phyloP scores from a whole-genome alignment of 495 filamentous ascomycete species.

The Talaromyces stipitatus region DNA sequence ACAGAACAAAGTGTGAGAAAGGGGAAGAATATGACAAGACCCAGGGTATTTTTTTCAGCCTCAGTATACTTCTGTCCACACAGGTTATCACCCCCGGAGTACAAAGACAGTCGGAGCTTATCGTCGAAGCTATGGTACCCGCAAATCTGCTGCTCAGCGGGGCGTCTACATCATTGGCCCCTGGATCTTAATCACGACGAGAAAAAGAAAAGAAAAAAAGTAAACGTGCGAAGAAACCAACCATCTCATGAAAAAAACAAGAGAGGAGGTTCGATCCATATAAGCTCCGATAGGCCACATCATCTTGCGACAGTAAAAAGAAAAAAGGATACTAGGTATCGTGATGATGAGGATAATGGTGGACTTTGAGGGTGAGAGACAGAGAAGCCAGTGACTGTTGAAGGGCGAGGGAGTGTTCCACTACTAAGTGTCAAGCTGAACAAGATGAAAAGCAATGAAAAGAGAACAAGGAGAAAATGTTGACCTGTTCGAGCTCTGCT shows the following conservation, averaged over 20 bases:
- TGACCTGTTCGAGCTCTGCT: conserved; percentile 1
- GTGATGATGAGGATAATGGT: background rate
- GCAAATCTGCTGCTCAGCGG: background rate
- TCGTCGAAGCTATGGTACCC: conserved; percentile 6
- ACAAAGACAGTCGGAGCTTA: conserved; percentile 5
- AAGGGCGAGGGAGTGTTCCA: background rate
- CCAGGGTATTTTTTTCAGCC: background rate
- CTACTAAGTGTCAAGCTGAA: background rate
- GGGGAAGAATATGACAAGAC: no score
- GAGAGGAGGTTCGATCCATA: background rate
- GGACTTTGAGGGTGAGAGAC: background rate
- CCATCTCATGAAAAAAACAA: no score
- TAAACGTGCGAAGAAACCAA: background rate
- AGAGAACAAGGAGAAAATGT: background rate
- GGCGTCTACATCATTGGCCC: conserved; percentile 3
- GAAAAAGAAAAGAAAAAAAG: background rate
- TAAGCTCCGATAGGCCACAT: background rate
- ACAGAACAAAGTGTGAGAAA: background rate
- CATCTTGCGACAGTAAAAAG: background rate
- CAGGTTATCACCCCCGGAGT: background rate
- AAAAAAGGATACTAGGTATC: background rate
- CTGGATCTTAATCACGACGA: background rate
- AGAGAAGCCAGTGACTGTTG: background rate
- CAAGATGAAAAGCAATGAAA: background rate
- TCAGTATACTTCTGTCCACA: conserved; percentile 5